Conservation (phyloP, 805 yeast species). For the Saturnispora sanitii region DNA sequence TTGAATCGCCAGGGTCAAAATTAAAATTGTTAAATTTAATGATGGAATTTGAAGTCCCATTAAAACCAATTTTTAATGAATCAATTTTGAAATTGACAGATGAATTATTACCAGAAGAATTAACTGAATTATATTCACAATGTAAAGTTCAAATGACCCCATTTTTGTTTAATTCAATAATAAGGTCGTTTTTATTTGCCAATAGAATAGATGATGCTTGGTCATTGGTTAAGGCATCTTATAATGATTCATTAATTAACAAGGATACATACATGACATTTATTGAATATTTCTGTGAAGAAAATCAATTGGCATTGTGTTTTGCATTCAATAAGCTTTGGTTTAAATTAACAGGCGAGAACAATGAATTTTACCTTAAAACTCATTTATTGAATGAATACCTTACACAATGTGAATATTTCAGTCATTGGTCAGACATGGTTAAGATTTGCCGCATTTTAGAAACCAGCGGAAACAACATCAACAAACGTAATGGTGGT, state of each 20-base stretch:
- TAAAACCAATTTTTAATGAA: conserved; percentile 18
- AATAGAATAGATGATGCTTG: conserved; percentile 16
- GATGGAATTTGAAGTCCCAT: conserved; percentile 16
- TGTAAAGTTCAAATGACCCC: conserved; percentile 12
- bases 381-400: conserved; percentile 16
- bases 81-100: conserved; percentile 14
- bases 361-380: conserved; percentile 12
- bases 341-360: conserved; percentile 10
- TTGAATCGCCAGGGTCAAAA: conserved; percentile 14
- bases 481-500: not conserved
- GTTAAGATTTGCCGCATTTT: conserved; percentile 13
- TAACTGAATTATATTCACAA: conserved; percentile 12
- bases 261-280: conserved; percentile 17
- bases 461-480: no score
- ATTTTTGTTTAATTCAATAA: conserved; percentile 17
- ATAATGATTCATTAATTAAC: conserved; percentile 10
- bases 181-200: conserved; percentile 14
- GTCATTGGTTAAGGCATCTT: conserved; percentile 9
- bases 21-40: conserved; percentile 17
- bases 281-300: conserved; percentile 15
- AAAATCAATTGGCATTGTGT: conserved; percentile 17
- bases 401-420: conserved; percentile 15
- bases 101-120: conserved; percentile 11
- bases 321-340: conserved; percentile 21
- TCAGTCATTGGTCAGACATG: conserved; percentile 20